Conservation (phyloP, 2,329 filamentous ascomycete species). For the Bertia moriformis region DNA sequence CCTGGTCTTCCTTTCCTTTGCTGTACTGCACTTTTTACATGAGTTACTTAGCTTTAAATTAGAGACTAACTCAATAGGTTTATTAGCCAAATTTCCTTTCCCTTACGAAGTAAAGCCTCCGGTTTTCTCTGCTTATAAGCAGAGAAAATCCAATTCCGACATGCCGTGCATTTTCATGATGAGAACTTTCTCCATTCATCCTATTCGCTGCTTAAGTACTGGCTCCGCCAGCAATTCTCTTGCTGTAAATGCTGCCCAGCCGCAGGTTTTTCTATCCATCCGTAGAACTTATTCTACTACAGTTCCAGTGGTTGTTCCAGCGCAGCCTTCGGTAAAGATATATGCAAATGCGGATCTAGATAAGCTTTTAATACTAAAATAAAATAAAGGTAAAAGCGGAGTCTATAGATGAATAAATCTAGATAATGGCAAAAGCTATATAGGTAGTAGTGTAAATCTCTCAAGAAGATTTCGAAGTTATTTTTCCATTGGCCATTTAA, state of each 20-base stretch:
- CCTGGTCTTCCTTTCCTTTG: not conserved
- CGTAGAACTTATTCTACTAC: too few species aligned
- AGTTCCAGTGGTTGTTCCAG: not conserved
- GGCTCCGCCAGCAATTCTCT: too few species aligned
- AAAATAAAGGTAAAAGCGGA: not conserved
- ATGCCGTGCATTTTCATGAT: not conserved
- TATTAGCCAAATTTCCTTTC: slow-evolving; percentile 1
- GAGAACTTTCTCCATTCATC: too few species aligned
- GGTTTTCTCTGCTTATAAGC: not conserved
- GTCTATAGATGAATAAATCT: not conserved
- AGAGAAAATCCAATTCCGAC: too few species aligned
- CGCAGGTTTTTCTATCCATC: too few species aligned
- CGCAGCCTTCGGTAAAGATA: too few species aligned
- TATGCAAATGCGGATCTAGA: not conserved
- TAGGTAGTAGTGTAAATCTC: slow-evolving; percentile 1
- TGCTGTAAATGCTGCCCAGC: too few species aligned
- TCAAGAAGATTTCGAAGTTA: not conserved
- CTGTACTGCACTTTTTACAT: slow-evolving; percentile 1
- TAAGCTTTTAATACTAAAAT: not conserved
- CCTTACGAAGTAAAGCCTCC: not conserved
- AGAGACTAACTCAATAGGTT: slow-evolving; percentile 1
- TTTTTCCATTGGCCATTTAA: not conserved
- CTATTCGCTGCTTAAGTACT: too few species aligned
- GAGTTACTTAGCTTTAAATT: slow-evolving; percentile 1
- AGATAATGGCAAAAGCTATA: not conserved